These are phyloP conservation scores for Neurospora crassa DNA, from an alignment of 2,329 filamentous ascomycete species.

Conservation along the genomic window DNA sequence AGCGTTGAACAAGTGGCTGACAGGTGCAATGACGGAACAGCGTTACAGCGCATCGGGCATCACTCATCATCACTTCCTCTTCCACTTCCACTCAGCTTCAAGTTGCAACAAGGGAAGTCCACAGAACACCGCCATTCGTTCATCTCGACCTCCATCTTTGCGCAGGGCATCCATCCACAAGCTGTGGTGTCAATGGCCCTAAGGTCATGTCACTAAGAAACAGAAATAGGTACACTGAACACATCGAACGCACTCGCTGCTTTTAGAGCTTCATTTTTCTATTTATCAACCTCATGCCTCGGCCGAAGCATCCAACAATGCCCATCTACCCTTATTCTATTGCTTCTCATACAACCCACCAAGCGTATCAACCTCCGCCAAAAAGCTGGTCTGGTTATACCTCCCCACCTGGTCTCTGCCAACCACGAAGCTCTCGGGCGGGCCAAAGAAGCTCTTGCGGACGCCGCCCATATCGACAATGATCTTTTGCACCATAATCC, in stretches of 20 bases:
- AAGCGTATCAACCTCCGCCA: slow-evolving; percentile 15
- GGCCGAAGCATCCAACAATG: neutral
- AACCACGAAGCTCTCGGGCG: slow-evolving; percentile 43
- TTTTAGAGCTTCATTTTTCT: too few species aligned
- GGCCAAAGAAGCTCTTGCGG: slow-evolving; percentile 43
- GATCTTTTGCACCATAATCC: slow-evolving; percentile 46
- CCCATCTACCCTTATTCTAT: neutral
- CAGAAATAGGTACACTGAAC: too few species aligned
- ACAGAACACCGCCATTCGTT: too few species aligned
- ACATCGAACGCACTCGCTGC: too few species aligned
- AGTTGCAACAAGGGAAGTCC: too few species aligned
- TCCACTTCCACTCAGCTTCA: neutral
- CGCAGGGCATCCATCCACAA: too few species aligned
- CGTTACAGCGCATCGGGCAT: neutral
- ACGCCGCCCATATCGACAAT: slow-evolving; percentile 46
- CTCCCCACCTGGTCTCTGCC: slow-evolving; percentile 29
- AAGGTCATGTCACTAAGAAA: neutral
- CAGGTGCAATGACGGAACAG: neutral
- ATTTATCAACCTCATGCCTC: too few species aligned
- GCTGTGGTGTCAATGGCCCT: too few species aligned
- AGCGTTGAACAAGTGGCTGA: neutral
- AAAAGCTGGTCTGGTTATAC: slow-evolving; percentile 30
- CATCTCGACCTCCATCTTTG: too few species aligned
- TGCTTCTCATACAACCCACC: slow-evolving; percentile 7
- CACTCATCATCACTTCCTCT: neutral